Evolutionary conservation across 192 early-diverging fungal species (phyloP).

Genomic region (Coemansia sp.): DNA sequence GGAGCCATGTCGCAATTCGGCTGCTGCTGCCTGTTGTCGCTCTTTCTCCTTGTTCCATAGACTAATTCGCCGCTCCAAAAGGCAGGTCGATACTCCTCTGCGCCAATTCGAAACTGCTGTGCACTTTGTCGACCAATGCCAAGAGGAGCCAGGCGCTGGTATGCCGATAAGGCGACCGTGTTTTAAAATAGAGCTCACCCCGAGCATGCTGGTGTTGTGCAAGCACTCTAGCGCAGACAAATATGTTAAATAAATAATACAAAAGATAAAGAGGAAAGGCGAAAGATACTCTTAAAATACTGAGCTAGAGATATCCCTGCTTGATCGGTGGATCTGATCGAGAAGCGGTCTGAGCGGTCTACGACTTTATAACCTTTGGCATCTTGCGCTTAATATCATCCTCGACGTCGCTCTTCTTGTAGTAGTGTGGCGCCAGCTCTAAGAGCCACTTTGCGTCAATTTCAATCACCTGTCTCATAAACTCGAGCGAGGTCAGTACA

Average conservation of each 20-base stretch:
- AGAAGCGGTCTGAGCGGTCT: neutral
- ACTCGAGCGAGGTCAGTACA: slow-evolving; percentile 91
- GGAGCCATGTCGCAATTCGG: neutral
- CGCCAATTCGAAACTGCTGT: neutral
- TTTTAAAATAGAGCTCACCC: slow-evolving; percentile 3
- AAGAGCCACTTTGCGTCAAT: slow-evolving; percentile 83
- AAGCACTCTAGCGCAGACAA: neutral
- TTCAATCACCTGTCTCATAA: slow-evolving; percentile 93
- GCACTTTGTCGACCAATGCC: neutral
- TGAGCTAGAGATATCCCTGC: neutral
- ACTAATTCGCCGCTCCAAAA: slow-evolving; percentile 16
- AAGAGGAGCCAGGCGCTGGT: neutral
- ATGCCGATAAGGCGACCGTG: neutral
- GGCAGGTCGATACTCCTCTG: slow-evolving; percentile 14
- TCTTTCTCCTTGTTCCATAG: slow-evolving; percentile 29
- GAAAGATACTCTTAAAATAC: neutral
- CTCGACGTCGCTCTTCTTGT: slow-evolving; percentile 82
- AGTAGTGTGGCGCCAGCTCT: slow-evolving; percentile 88
- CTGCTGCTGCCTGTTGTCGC: slow-evolving; percentile 15
- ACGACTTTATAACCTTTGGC: slow-evolving; percentile 39
- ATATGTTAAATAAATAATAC: slow-evolving; percentile 6
- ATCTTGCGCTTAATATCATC: slow-evolving; percentile 54
- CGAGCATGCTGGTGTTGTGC: neutral
- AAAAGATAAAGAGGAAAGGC: neutral
- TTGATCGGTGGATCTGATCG: slow-evolving; percentile 2